Percentiles rank a stretch among this genome's conserved stretches.
Conservation (phyloP, 768 basidiomycete genomes). For the Suillus lakei region DNA sequence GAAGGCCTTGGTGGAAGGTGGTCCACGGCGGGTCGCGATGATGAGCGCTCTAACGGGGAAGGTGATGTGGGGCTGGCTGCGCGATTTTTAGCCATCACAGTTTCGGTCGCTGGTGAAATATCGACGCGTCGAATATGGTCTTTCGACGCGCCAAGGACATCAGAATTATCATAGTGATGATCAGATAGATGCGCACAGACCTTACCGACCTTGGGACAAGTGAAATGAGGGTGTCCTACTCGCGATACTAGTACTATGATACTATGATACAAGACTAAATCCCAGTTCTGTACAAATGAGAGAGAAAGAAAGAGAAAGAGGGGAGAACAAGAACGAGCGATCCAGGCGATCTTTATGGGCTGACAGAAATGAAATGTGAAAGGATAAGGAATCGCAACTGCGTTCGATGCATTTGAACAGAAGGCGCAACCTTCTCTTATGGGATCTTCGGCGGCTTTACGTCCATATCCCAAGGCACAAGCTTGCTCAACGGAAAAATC, state of each 20-base stretch:
- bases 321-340: background rate
- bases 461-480: background rate
- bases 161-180: background rate
- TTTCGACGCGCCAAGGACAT: background rate
- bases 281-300: background rate
- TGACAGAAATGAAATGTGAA: background rate
- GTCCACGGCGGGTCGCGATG: slow-evolving; percentile 1
- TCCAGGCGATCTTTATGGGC: background rate
- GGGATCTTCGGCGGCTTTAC: slow-evolving; percentile 3
- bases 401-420: slow-evolving; percentile 2
- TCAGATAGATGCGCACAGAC: background rate
- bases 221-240: background rate
- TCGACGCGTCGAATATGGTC: slow-evolving; percentile 5
- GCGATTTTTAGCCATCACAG: background rate
- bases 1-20: slow-evolving; percentile 5
- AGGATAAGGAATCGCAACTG: slow-evolving; percentile 6
- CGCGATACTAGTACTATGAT: background rate
- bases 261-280: slow-evolving; percentile 6
- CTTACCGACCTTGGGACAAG: background rate
- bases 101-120: background rate
- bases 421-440: slow-evolving; percentile 1
- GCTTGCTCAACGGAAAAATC: background rate
- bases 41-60: slow-evolving; percentile 3
- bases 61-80: background rate
- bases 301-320: background rate